Conservation (phyloP, 768 basidiomycete species). For the Gyrodon lividus region DNA sequence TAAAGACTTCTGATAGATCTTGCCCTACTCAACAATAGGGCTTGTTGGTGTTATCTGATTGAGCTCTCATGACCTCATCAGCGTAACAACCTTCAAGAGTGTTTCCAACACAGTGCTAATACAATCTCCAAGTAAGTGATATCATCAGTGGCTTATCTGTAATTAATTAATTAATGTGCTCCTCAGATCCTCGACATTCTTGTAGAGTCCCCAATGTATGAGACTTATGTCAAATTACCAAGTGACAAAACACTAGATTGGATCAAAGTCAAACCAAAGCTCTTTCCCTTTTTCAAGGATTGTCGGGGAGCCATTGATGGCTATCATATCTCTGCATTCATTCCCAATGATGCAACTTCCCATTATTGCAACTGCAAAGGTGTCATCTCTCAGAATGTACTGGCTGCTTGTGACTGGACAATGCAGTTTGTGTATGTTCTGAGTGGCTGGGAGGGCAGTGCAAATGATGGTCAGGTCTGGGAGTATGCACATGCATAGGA, state of each 20-base stretch:
- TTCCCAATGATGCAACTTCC: background rate
- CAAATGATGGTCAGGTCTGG: slow-evolving; percentile 8
- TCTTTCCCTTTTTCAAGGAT: background rate
- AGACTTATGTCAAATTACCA: background rate
- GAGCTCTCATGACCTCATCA: too few relatives aligned
- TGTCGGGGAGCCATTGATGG: slow-evolving; percentile 1
- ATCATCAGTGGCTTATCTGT: too few relatives aligned
- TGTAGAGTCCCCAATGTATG: background rate
- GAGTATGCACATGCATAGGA: slow-evolving; percentile 1
- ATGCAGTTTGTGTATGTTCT: slow-evolving; percentile 9
- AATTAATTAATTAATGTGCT: too few relatives aligned
- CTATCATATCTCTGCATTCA: background rate
- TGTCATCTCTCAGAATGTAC: slow-evolving; percentile 13
- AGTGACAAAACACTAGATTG: background rate
- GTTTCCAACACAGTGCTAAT: background rate
- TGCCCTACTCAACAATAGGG: too few relatives aligned
- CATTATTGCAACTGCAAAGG: slow-evolving; percentile 9
- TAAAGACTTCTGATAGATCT: too few relatives aligned
- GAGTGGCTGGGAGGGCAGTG: slow-evolving; percentile 14
- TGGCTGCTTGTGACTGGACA: slow-evolving; percentile 9
- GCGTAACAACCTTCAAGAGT: background rate
- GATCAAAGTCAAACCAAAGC: background rate
- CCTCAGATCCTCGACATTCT: background rate
- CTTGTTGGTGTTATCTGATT: too few relatives aligned
- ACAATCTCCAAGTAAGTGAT: background rate